Evolutionary conservation across 495 filamentous ascomycete species (phyloP).

Genomic region (Trichocladium uniseriatum): DNA sequence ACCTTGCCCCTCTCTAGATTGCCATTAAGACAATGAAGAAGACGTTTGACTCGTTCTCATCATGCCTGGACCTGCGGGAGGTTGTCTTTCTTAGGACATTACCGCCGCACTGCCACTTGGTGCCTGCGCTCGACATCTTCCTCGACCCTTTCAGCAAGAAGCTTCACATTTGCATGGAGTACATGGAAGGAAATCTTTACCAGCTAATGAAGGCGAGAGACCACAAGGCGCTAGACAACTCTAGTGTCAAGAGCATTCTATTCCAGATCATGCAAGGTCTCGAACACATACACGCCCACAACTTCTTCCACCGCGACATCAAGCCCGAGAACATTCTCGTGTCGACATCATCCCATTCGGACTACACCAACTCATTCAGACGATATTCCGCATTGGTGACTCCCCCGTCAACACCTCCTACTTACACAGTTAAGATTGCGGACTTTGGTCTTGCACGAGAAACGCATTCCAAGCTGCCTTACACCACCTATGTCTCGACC

Average conservation of each 20-base stretch:
- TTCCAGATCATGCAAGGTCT: conserved; percentile 94
- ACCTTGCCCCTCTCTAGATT: conserved; percentile 48
- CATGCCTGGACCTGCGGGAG: conserved; percentile 86
- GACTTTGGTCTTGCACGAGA: conserved; percentile 98
- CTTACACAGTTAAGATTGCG: conserved; percentile 96
- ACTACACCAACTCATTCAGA: conserved; percentile 69
- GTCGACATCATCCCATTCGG: conserved; percentile 76
- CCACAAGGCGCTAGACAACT: conserved; percentile 81
- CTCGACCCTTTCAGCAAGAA: conserved; percentile 91
- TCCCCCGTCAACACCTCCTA: conserved; percentile 84
- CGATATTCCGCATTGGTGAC: conserved; percentile 90
- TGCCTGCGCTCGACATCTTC: conserved; percentile 97
- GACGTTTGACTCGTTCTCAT: conserved; percentile 83
- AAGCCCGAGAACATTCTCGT: conserved; percentile 99
- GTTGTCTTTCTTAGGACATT: conserved; percentile 91
- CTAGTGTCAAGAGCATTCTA: conserved; percentile 93
- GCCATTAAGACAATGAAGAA: conserved; percentile 99
- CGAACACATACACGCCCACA: conserved; percentile 92
- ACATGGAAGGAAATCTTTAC: conserved; percentile 99
- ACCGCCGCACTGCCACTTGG: conserved; percentile 79
- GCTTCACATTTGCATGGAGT: conserved; percentile 98
- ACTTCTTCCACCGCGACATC: conserved; percentile 98
- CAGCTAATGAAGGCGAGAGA: conserved; percentile 98
- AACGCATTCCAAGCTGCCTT: conserved; percentile 90
- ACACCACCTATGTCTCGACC: conserved; percentile 98